Base-by-base conservation (phyloP, 163 green algal species). In the Volvox carteri region DNA sequence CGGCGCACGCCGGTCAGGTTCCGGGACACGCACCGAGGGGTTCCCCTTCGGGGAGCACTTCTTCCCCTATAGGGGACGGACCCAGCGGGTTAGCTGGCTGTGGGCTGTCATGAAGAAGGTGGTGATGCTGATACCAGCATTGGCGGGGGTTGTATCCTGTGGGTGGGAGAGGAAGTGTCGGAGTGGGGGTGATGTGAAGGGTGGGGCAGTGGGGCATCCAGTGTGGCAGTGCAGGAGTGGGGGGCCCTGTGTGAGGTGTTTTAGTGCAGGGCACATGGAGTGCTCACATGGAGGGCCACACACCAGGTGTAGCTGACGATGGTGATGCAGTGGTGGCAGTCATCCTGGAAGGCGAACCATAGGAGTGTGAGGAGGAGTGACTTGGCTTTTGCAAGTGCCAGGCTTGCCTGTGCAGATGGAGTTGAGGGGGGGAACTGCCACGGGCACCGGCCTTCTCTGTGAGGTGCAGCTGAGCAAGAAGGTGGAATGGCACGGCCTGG, bases 51-150 rank as follows among this genome's bases (percentile, higher is more conserved):
- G n/a, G n/a, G n/a, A n/a, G n/a, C n/a, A n/a, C n/a, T n/a, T n/a
- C n/a, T n/a, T n/a, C n/a, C n/a, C n/a, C n/a, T n/a, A n/a, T n/a
- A n/a, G 74, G 11, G 54, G 23, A 23, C 18, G 72, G 19, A 4
- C 19, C 18, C 21, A 23, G 18, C 5, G 11, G 21, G 1, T 60
- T 23, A 60, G 46, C 0, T 4, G 25, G 46, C 46, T 46, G n/a
- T n/a, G n/a, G 28, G 74, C 44, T n/a, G 74, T 83, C n/a, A n/a
- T 46, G 16, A 83, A 83, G 46, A 83, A 83, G 25, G 46, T 83
- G 44, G 74, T 83, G 5, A 46, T 83, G 28, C 44, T 83, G 28
- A 30, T 54, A 46, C 74, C 74, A 6, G 46, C 3, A 16, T 83
- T 83, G 4, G 46, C 74, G 46, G 74, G 74, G 14, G 74, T 83